These are phyloP conservation scores for Acanthamoeba quina DNA, from an alignment of 208 protist genomes.

Conservation along the genomic window DNA sequence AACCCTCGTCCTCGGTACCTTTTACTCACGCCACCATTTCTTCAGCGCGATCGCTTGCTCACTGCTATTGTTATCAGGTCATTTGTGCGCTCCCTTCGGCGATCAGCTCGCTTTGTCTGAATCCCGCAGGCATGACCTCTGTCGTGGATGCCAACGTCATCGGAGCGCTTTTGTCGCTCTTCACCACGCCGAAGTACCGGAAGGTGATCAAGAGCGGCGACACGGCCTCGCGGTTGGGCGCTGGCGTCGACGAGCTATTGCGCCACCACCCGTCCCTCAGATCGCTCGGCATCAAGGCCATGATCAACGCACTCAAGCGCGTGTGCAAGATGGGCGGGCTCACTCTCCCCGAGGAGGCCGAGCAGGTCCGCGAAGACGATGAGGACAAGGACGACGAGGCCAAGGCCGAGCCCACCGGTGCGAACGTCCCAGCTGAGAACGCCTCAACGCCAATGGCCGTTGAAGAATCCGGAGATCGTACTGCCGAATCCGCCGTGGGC, in stretches of 20 bases:
- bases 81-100: slow-evolving; percentile 41
- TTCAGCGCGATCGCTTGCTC: background rate
- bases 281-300: slow-evolving; percentile 35
- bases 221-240: slow-evolving; percentile 52
- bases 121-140: slow-evolving; percentile 4
- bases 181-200: slow-evolving; percentile 45
- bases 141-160: slow-evolving; percentile 56
- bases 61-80: background rate
- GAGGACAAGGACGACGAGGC: background rate
- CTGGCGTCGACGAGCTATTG: slow-evolving; percentile 53
- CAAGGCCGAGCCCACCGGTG: background rate
- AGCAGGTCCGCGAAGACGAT: background rate
- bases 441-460: background rate
- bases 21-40: background rate
- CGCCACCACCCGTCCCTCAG: slow-evolving; percentile 53
- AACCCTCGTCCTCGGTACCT: slow-evolving; percentile 38
- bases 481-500: too few species aligned
- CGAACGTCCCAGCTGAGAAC: background rate
- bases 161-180: slow-evolving; percentile 54
- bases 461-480: background rate
- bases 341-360: background rate
- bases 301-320: slow-evolving; percentile 24
- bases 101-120: slow-evolving; percentile 54
- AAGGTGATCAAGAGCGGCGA: slow-evolving; percentile 65
- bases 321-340: slow-evolving; percentile 61